Evolutionary conservation across 495 filamentous ascomycete genomes (phyloP), one percentile per base, ranked within the genome.

Genomic region (Xylaria curta): DNA sequence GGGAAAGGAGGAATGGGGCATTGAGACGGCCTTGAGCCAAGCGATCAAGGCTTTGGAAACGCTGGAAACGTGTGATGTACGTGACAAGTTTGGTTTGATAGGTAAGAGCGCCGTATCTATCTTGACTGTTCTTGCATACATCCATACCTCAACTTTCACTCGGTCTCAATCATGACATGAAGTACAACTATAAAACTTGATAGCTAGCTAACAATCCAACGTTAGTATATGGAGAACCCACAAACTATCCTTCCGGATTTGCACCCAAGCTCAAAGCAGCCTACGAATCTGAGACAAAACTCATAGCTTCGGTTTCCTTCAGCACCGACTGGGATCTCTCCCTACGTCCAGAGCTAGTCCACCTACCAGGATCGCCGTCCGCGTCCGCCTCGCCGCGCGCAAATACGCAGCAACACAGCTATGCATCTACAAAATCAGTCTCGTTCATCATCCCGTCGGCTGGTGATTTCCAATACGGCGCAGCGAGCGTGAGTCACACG

Each of bases 401-500:
- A 24, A 56, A 63, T 21, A 47, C 56, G 13, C 21, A 31, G 13
- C 36, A 68, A 1, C 64, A 84, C 66, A 51, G 62, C 38, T 88
- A 88, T 70, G 74, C 81, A 0, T 36, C 47, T 4, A 76, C 74
- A 0, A 60, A 51, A 8, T 60, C 71, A 0, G 78, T 75, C 69
- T 70, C 77, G 51, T 87, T 87, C 74, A 71, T 79, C 28, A 71
- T 86, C 28, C 87, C 88, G 8, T 73, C 78, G 0, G 78, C 85
- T 33, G 26, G 69, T 4, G 65, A 81, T 47, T 89, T 84, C 72
- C 75, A 80, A 53, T 64, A 79, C 33, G 72, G 73, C 19, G 65
- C 81, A 0, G 85, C 84, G 17, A 70, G 78, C 7, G 73, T 89
- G 3, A 78, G 85, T 9, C 88, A 90, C 78, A 87, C 88, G 38